A percentile compares a stretch with the other conserved stretches of the same genome.
Conservation (phyloP, 2,329 filamentous ascomycete species). For the Leptographium lundbergii region DNA sequence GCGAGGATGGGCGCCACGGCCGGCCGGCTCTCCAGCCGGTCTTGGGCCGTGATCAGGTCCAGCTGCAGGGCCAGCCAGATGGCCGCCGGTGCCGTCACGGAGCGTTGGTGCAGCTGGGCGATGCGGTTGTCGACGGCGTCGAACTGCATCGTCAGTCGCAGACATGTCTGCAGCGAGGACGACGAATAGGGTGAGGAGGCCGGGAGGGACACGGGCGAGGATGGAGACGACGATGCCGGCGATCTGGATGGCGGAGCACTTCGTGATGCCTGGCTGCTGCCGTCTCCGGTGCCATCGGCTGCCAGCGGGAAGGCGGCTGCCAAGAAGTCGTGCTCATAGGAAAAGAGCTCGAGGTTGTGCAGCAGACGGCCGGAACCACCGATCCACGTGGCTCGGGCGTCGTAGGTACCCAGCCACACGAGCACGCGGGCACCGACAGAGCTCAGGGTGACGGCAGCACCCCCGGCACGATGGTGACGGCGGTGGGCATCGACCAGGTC, state of each 20-base stretch:
- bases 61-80: slow-evolving; percentile 1
- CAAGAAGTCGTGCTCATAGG: slow-evolving; percentile 2
- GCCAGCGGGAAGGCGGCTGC: not conserved
- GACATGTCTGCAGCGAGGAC: not conserved
- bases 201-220: not conserved
- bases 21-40: slow-evolving; percentile 1
- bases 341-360: slow-evolving; percentile 3
- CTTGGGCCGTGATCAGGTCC: not conserved
- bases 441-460: not conserved
- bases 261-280: not conserved
- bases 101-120: slow-evolving; percentile 1
- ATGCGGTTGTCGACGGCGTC: slow-evolving; percentile 5
- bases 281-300: not conserved
- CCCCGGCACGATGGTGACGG: slow-evolving; percentile 1
- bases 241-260: not conserved
- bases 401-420: slow-evolving; percentile 5
- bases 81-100: not conserved
- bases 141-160: slow-evolving; percentile 4
- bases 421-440: slow-evolving; percentile 3
- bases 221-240: not conserved
- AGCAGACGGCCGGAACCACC: slow-evolving; percentile 2
- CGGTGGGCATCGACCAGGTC: slow-evolving; percentile 5
- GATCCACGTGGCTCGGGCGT: slow-evolving; percentile 3
- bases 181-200: not conserved
- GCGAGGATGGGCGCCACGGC: not conserved